Evolutionary conservation across 768 basidiomycete species (phyloP), one percentile per base, ranked within the genome.

Genomic region (Phanerodontia chrysosporium): DNA sequence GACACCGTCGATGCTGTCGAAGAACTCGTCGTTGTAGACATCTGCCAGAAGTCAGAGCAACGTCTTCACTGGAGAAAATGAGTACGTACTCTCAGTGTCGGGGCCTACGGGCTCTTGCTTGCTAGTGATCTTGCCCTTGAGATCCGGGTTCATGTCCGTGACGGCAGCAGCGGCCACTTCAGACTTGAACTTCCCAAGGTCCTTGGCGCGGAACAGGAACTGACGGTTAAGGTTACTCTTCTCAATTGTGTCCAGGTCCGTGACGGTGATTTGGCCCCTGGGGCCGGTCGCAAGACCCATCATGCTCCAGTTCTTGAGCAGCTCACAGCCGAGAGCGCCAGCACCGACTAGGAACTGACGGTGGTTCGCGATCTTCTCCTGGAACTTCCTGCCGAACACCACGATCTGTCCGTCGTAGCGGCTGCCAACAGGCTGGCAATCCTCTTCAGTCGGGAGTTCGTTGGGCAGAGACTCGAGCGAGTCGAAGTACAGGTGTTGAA

Each of bases 231-330:
- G 75, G 73, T 99, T 99, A 66, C 92, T 95, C 83, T 99, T 99
- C 78, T 99, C 97, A 70, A 99, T 99, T 29, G 95, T 98, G 73
- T 99, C 97, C 66, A 99, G 74, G 73, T 99, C 97, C 5, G 97
- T 98, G 57, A 98, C 92, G 66, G 95, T 86, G 58, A 99, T 91
- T 53, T 80, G 75, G 10, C 92, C 97, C 44, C 85, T 79, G 16
- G 83, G 78, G 12, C 92, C 92, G 29, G 87, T 83, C 7, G 84
- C 95, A 48, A 99, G 77, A 61, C 97, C 97, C 82, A 98, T 96
- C 93, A 98, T 91, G 64, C 92, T 90, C 97, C 97, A 99, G 74
- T 98, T 99, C 80, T 99, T 99, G 67, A 99, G 76, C 97, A 98
- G 98, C 76, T 99, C 97, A 70, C 97, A 99, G 21, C 97, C 97